phyloP scores from a whole-genome alignment of 495 filamentous ascomycete species.

The Pseudevernia furfuracea region DNA sequence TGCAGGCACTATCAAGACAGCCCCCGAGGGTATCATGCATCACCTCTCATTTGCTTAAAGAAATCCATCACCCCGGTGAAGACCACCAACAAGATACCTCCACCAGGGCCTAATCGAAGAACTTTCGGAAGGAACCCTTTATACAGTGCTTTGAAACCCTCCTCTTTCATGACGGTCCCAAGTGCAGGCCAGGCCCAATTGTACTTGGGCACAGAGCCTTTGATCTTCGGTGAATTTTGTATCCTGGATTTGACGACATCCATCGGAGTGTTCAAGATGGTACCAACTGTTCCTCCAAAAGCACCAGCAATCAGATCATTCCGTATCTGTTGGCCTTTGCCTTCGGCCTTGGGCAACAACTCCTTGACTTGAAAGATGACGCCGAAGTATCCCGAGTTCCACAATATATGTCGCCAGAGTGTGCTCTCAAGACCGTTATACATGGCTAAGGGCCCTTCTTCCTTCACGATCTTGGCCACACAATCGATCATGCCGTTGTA shows the following conservation, averaged over 20 bases:
- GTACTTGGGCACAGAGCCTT: conserved; percentile 80
- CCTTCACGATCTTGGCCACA: conserved; percentile 71
- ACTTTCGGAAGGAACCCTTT: conserved; percentile 98
- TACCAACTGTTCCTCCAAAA: conserved; percentile 85
- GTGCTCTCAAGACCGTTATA: conserved; percentile 97
- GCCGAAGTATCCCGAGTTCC: conserved; percentile 97
- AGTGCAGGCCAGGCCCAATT: conserved; percentile 94
- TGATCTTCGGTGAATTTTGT: conserved; percentile 78
- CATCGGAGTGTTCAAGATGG: conserved; percentile 90
- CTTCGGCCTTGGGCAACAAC: conserved; percentile 67
- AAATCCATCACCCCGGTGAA: conserved; percentile 93
- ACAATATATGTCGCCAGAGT: conserved; percentile 92
- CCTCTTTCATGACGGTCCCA: conserved; percentile 80
- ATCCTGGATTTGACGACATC: conserved; percentile 98
- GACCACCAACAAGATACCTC: conserved; percentile 86
- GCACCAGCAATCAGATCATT: conserved; percentile 85
- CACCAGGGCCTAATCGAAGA: conserved; percentile 75
- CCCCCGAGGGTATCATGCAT: conserved; percentile 18
- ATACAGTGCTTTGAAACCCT: conserved; percentile 86
- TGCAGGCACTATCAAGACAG: conserved; percentile 8
- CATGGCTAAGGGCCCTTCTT: conserved; percentile 79
- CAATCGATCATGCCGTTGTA: conserved; percentile 93
- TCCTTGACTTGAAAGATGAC: conserved; percentile 93
- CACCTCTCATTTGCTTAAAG: conserved; percentile 51
- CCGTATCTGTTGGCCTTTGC: conserved; percentile 69